Evolutionary conservation across 352 stramenopile genomes (phyloP).

Genomic region (Phytophthora podocarpi): DNA sequence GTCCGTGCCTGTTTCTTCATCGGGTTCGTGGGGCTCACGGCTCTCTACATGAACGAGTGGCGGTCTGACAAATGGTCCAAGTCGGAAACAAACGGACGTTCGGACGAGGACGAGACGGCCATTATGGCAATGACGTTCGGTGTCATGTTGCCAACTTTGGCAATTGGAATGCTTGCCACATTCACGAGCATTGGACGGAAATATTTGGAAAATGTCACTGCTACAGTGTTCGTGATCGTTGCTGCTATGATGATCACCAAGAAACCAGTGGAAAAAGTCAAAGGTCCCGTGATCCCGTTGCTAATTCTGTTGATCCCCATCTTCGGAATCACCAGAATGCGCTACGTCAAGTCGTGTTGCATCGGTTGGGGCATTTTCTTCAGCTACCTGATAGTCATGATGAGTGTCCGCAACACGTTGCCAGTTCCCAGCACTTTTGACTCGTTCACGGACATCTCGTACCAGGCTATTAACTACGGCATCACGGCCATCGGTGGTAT

Average conservation of each 20-base stretch:
- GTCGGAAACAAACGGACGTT: constrained; percentile 35
- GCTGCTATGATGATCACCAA: constrained; percentile 75
- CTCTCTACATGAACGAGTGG: constrained; percentile 65
- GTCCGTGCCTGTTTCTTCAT: constrained; percentile 71
- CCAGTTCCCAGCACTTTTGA: constrained; percentile 52
- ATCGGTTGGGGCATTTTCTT: constrained; percentile 81
- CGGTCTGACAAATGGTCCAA: constrained; percentile 48
- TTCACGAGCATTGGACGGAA: constrained; percentile 54
- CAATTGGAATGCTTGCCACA: constrained; percentile 55
- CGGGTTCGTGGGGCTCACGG: constrained; percentile 54
- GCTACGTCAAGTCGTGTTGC: constrained; percentile 72
- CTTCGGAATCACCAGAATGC: constrained; percentile 86
- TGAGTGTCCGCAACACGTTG: constrained; percentile 45
- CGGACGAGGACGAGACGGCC: constrained; percentile 42
- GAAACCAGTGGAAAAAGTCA: constrained; percentile 75
- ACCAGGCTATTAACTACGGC: constrained; percentile 85
- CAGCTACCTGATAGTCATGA: constrained; percentile 66
- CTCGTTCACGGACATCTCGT: constrained; percentile 76
- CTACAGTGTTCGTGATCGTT: constrained; percentile 63
- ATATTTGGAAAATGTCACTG: constrained; percentile 70
- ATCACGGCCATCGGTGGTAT: constrained; percentile 81
- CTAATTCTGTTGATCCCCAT: constrained; percentile 85
- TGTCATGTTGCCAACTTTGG: constrained; percentile 58
- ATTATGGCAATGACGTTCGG: constrained; percentile 69
- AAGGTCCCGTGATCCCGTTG: constrained; percentile 71